phyloP scores from a whole-genome alignment of 768 basidiomycete species.

The Tricholoma saponaceum region DNA sequence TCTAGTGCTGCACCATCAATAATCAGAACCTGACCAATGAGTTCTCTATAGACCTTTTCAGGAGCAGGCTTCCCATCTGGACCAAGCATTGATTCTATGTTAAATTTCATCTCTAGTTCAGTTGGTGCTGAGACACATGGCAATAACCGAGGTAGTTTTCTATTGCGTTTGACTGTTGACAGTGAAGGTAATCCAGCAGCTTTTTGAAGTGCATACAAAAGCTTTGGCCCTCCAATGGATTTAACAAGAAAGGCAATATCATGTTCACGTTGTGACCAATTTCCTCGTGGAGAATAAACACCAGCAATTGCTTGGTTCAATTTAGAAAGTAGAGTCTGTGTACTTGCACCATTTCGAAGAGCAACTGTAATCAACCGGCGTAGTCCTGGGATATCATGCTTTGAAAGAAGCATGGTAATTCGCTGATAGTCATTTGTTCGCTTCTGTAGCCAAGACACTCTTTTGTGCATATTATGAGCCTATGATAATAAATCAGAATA shows the following conservation, averaged over 20 bases:
- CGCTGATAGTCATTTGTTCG: not conserved
- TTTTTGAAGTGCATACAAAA: constrained; percentile 23
- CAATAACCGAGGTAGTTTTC: constrained; percentile 15
- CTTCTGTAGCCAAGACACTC: not conserved
- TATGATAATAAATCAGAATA: too few species aligned
- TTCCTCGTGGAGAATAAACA: constrained; percentile 8
- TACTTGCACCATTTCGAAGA: constrained; percentile 4
- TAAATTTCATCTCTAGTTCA: not conserved
- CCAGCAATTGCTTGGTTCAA: not conserved
- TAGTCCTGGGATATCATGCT: not conserved
- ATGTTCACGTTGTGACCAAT: constrained; percentile 15
- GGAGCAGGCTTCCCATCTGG: not conserved
- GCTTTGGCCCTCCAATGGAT: constrained; percentile 19
- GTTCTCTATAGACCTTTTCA: not conserved
- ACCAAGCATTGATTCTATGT: not conserved
- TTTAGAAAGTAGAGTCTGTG: not conserved
- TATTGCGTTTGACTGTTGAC: constrained; percentile 9
- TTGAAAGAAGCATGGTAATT: not conserved
- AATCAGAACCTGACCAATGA: constrained; percentile 17
- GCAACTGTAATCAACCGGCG: not conserved
- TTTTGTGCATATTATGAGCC: too few species aligned
- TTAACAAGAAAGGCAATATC: constrained; percentile 25
- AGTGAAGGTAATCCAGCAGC: constrained; percentile 17
- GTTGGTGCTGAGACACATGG: not conserved
- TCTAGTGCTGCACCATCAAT: constrained; percentile 27